These are phyloP conservation scores for Apiotrichum gamsii DNA, from an alignment of 1,284 basidiomycete genomes.

Conservation along the genomic window DNA sequence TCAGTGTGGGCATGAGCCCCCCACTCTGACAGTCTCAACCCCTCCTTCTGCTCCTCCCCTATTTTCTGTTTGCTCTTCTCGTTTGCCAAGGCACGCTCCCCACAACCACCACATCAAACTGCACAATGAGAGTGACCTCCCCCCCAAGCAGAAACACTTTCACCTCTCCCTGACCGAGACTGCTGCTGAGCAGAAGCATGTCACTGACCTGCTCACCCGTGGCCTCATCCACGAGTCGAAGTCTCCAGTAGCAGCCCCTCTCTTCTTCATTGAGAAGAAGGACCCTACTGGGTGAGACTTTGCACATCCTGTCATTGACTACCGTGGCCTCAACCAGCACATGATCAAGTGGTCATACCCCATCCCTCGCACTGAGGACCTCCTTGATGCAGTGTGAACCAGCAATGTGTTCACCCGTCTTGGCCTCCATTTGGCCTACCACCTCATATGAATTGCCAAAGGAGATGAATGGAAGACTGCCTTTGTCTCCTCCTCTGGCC, in stretches of 20 bases:
- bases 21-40: too few relatives aligned
- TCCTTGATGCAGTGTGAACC: constrained; percentile 32
- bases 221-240: constrained; percentile 36
- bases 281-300: constrained; percentile 47
- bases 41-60: too few relatives aligned
- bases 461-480: constrained; percentile 46
- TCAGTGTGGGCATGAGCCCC: too few relatives aligned
- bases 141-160: too few relatives aligned
- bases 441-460: constrained; percentile 30
- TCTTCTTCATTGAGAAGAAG: constrained; percentile 54
- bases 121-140: too few relatives aligned
- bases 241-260: constrained; percentile 39
- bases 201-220: too few relatives aligned
- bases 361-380: constrained; percentile 22
- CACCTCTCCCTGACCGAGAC: too few relatives aligned
- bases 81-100: too few relatives aligned
- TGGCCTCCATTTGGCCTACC: constrained; percentile 35
- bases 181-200: too few relatives aligned
- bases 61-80: too few relatives aligned
- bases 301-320: too few relatives aligned
- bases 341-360: constrained; percentile 45
- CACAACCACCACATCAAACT: too few relatives aligned
- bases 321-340: constrained; percentile 47
- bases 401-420: constrained; percentile 36
- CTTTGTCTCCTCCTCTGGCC: constrained; percentile 40